Percentiles rank a stretch among this genome's conserved stretches.
Conservation (phyloP, 176 grass and related monocot species). For the Stipa capillata region DNA sequence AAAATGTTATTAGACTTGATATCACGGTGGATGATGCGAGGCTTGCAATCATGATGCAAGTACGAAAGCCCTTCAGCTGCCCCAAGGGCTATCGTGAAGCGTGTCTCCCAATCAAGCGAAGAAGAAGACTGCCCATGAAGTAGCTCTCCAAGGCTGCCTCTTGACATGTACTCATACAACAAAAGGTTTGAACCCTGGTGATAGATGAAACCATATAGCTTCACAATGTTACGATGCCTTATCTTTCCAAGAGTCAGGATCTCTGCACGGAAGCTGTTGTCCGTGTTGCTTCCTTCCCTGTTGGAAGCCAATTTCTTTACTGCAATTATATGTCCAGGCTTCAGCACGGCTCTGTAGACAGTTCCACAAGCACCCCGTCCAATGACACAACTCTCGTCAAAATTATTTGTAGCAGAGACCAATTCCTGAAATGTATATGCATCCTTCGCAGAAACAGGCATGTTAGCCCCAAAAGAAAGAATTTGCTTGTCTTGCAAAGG, state of each 20-base stretch:
- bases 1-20: conserved; percentile 99
- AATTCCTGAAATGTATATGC: conserved; percentile 88
- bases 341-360: conserved; percentile 80
- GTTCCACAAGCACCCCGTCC: conserved; percentile 87
- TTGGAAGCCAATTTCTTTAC: conserved; percentile 96
- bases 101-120: conserved; percentile 73
- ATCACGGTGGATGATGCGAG: conserved; percentile 84
- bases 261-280: conserved; percentile 92
- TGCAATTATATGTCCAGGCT: conserved; percentile 58
- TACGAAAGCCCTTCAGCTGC: conserved; percentile 95
- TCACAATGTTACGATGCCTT: conserved; percentile 95
- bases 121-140: conserved; percentile 76
- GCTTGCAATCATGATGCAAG: conserved; percentile 95
- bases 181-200: conserved; percentile 94
- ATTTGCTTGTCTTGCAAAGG: conserved; percentile 79
- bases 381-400: conserved; percentile 74
- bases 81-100: conserved; percentile 79
- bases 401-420: conserved; percentile 81
- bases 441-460: conserved; percentile 63
- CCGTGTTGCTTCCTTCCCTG: conserved; percentile 83
- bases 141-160: conserved; percentile 90
- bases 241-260: conserved; percentile 98
- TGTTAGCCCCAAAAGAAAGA: conserved; percentile 30
- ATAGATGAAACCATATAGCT: conserved; percentile 88
- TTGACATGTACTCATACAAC: conserved; percentile 92